These are phyloP conservation scores for Boletus sp. DNA, from an alignment of 768 basidiomycete species.

Conservation along the genomic window DNA sequence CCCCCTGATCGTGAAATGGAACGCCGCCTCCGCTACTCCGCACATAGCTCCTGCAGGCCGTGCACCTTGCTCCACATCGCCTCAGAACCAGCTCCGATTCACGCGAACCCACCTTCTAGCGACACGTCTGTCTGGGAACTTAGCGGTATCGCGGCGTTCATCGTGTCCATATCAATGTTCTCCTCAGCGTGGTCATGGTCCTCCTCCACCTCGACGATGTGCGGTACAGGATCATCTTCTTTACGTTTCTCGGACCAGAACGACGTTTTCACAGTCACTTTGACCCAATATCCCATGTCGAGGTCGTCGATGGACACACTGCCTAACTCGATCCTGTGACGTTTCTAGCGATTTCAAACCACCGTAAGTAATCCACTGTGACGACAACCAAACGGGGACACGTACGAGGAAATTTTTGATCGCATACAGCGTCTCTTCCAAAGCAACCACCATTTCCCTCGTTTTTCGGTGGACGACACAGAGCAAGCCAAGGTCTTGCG, in stretches of 20 bases:
- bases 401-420: slow-evolving; percentile 12
- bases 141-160: not conserved
- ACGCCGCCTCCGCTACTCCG: not conserved
- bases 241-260: not conserved
- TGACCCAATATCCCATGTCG: slow-evolving; percentile 22
- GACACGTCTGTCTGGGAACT: not conserved
- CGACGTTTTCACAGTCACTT: not conserved
- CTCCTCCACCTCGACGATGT: not conserved
- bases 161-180: not conserved
- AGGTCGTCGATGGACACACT: slow-evolving; percentile 1
- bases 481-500: slow-evolving; percentile 14
- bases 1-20: not conserved
- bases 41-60: not conserved
- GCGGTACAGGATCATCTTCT: not conserved
- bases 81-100: not conserved
- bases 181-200: not conserved
- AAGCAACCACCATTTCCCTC: not conserved
- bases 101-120: not conserved
- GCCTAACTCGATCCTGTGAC: not conserved
- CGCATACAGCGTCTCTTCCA: not conserved
- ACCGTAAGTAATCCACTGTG: not conserved
- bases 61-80: not conserved
- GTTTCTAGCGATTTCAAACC: not conserved
- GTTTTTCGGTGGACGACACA: slow-evolving; percentile 6
- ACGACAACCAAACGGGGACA: not conserved